These are phyloP conservation scores for Leucocoprinus leucothites DNA, from an alignment of 768 basidiomycete species.

Conservation along the genomic window DNA sequence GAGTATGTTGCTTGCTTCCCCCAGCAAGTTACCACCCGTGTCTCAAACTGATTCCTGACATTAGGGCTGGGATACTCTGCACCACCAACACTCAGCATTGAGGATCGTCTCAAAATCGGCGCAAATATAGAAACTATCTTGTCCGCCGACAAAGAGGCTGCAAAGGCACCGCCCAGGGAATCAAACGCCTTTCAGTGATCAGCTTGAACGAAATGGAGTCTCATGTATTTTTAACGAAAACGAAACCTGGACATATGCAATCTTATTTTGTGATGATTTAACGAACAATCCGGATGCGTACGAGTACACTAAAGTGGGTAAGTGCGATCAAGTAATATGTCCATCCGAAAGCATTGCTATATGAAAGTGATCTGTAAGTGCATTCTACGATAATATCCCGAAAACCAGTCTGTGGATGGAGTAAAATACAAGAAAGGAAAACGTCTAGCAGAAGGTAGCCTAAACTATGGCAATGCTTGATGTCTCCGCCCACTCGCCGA, in stretches of 20 bases:
- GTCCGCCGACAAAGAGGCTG: constrained; percentile 63
- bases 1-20: constrained; percentile 35
- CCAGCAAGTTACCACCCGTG: neutral
- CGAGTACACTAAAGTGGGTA: too few species aligned
- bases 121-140: constrained; percentile 59
- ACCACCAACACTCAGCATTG: constrained; percentile 46
- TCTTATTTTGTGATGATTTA: too few species aligned
- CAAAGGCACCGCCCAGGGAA: constrained; percentile 49
- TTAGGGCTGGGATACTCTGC: constrained; percentile 73
- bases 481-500: constrained; percentile 76
- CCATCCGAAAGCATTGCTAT: too few species aligned
- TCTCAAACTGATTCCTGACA: neutral
- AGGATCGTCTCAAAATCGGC: constrained; percentile 61
- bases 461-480: constrained; percentile 37
- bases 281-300: too few species aligned
- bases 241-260: too few species aligned
- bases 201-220: neutral
- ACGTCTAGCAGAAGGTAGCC: neutral
- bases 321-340: too few species aligned
- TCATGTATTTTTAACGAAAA: neutral
- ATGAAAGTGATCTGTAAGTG: too few species aligned
- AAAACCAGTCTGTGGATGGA: neutral
- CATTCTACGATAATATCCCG: neutral
- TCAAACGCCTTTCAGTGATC: neutral
- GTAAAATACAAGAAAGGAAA: constrained; percentile 4